Percentiles rank a stretch among this genome's conserved stretches.
phyloP scores from a whole-genome alignment of 176 grass and related monocot species.

The Bothriochloa decipiens region DNA sequence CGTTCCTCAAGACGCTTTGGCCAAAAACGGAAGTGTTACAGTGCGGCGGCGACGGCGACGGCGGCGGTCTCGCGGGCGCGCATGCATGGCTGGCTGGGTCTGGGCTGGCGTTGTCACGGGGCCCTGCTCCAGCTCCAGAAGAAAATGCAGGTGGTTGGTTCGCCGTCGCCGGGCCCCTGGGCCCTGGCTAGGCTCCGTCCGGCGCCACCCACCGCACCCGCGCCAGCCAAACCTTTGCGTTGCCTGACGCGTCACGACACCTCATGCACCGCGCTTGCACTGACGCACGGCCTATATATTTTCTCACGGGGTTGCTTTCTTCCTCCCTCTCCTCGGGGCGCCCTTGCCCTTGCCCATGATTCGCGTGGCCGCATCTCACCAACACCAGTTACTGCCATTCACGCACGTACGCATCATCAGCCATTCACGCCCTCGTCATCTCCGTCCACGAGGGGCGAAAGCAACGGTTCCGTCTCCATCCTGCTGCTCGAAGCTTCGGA shows the following conservation, averaged over 20 bases:
- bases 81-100: too few relatives aligned
- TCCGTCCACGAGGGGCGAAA: neutral
- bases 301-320: too few relatives aligned
- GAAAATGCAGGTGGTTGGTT: constrained; percentile 7
- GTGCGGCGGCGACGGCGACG: too few relatives aligned
- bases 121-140: neutral
- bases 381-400: neutral
- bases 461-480: too few relatives aligned
- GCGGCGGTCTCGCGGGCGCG: too few relatives aligned
- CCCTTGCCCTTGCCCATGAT: neutral
- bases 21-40: too few relatives aligned
- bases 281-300: too few relatives aligned
- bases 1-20: too few relatives aligned
- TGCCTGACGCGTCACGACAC: neutral
- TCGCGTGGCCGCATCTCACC: neutral
- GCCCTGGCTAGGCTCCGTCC: neutral
- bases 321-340: neutral
- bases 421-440: neutral
- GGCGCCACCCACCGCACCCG: neutral
- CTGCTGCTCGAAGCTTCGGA: neutral
- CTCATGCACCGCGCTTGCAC: neutral
- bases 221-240: neutral
- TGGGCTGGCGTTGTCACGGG: neutral
- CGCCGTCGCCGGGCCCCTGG: neutral
- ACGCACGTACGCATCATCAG: neutral